These are phyloP conservation scores for Mucor mucedo DNA, from an alignment of 371 early-diverging fungal genomes.

Conservation along the genomic window DNA sequence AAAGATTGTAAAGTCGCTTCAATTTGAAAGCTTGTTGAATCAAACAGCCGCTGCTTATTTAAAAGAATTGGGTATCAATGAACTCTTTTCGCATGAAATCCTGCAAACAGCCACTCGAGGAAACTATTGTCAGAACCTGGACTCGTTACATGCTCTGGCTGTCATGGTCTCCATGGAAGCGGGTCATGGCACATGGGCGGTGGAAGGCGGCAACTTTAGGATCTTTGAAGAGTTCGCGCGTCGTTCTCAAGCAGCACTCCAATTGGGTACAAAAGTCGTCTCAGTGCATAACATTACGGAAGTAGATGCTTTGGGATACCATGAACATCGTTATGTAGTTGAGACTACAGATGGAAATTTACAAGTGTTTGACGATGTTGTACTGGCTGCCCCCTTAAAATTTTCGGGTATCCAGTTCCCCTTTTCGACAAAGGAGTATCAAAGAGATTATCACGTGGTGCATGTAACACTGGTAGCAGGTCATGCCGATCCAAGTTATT, in stretches of 20 bases:
- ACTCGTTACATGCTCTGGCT: slow-evolving; percentile 64
- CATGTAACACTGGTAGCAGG: slow-evolving; percentile 74
- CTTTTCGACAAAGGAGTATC: slow-evolving; percentile 24
- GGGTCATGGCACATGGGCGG: slow-evolving; percentile 53
- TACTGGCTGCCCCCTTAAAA: slow-evolving; percentile 60
- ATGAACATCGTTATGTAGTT: slow-evolving; percentile 40
- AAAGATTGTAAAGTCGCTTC: slow-evolving; percentile 27
- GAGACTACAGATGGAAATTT: slow-evolving; percentile 41
- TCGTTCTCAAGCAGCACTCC: slow-evolving; percentile 52
- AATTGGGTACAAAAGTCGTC: slow-evolving; percentile 50
- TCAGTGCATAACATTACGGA: slow-evolving; percentile 43
- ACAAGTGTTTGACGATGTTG: slow-evolving; percentile 59
- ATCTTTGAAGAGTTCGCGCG: slow-evolving; percentile 70
- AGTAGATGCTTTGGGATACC: slow-evolving; percentile 24
- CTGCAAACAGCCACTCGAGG: slow-evolving; percentile 68
- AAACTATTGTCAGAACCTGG: slow-evolving; percentile 75
- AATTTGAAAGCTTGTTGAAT: slow-evolving; percentile 34
- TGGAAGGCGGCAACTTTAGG: slow-evolving; percentile 69
- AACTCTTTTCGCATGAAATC: slow-evolving; percentile 50
- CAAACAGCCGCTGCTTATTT: slow-evolving; percentile 48
- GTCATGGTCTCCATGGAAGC: slow-evolving; percentile 68
- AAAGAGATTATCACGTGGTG: slow-evolving; percentile 53
- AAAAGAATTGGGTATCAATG: slow-evolving; percentile 35
- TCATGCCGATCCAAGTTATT: slow-evolving; percentile 58
- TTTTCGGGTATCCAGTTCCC: slow-evolving; percentile 29